Conservation (phyloP, 1,284 basidiomycete genomes). For the Neotropicomus parvogracilis region DNA sequence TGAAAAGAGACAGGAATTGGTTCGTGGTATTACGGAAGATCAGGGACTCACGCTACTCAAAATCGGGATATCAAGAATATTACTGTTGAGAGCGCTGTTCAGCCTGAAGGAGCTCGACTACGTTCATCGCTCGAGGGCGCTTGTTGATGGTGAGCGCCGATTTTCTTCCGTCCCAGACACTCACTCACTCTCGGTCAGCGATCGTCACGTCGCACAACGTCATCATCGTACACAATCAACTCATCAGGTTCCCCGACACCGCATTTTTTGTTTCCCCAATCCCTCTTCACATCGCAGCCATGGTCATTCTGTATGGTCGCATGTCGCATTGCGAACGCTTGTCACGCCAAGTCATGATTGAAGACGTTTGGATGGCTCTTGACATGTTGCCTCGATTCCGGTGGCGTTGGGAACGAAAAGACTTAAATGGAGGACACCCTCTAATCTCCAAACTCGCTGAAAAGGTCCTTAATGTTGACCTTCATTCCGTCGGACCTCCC, state of each 20-base stretch:
- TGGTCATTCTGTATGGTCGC: conserved; percentile 81
- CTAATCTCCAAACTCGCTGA: conserved; percentile 75
- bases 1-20: conserved; percentile 60
- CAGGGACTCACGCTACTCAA: conserved; percentile 76
- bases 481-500: conserved; percentile 57
- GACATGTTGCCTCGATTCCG: conserved; percentile 81
- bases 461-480: conserved; percentile 65
- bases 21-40: conserved; percentile 71
- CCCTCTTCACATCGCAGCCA: conserved; percentile 79
- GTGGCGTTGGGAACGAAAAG: conserved; percentile 83
- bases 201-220: conserved; percentile 81
- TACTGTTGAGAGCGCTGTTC: conserved; percentile 72
- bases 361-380: conserved; percentile 78
- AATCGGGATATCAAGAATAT: conserved; percentile 72
- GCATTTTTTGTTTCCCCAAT: conserved; percentile 83
- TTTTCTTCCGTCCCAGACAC: neutral
- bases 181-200: conserved; percentile 41
- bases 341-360: conserved; percentile 58
- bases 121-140: conserved; percentile 57
- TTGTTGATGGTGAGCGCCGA: conserved; percentile 61
- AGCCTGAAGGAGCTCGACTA: conserved; percentile 67
- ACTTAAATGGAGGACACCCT: conserved; percentile 72
- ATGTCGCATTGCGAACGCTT: conserved; percentile 71
- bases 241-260: conserved; percentile 77
- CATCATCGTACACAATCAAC: conserved; percentile 73